phyloP scores from a whole-genome alignment of 164 flowering plant genomes.

The Echeveria elegans region DNA sequence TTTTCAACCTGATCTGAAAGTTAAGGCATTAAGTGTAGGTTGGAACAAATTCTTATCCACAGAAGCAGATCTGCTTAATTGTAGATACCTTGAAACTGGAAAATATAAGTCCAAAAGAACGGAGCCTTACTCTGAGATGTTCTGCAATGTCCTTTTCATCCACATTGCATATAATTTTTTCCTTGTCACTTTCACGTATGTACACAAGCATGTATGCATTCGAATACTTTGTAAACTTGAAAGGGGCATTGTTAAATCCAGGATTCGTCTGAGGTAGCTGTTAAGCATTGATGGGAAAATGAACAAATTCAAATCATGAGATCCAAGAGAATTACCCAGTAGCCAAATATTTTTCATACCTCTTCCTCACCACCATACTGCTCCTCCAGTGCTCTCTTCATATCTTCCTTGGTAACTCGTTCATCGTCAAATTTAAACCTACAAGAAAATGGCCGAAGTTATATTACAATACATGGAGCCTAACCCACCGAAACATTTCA shows the following conservation, averaged over 20 bases:
- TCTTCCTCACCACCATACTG: conserved; percentile 93
- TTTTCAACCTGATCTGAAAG: conserved; percentile 67
- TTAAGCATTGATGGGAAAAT: conserved; percentile 10
- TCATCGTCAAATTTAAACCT: conserved; percentile 95
- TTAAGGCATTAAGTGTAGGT: conserved; percentile 2
- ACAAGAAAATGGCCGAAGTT: neutral
- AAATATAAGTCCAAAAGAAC: neutral
- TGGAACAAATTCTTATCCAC: neutral
- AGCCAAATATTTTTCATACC: conserved; percentile 22
- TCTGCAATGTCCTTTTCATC: conserved; percentile 91
- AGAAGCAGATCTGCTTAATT: neutral
- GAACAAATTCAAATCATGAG: conserved; percentile 5
- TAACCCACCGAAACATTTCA: neutral
- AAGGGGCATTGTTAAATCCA: conserved; percentile 76
- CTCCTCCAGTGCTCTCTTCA: conserved; percentile 73
- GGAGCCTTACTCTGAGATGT: conserved; percentile 58
- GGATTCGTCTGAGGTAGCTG: conserved; percentile 88
- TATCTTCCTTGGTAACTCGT: conserved; percentile 84
- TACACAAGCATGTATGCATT: conserved; percentile 97
- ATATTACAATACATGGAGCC: neutral
- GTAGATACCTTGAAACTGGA: neutral
- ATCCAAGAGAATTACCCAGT: neutral
- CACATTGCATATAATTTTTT: conserved; percentile 74
- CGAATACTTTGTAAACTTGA: conserved; percentile 83
- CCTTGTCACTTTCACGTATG: conserved; percentile 86